Base-by-base conservation (phyloP, 192 early-diverging fungal genomes). In the Coemansia furcata region DNA sequence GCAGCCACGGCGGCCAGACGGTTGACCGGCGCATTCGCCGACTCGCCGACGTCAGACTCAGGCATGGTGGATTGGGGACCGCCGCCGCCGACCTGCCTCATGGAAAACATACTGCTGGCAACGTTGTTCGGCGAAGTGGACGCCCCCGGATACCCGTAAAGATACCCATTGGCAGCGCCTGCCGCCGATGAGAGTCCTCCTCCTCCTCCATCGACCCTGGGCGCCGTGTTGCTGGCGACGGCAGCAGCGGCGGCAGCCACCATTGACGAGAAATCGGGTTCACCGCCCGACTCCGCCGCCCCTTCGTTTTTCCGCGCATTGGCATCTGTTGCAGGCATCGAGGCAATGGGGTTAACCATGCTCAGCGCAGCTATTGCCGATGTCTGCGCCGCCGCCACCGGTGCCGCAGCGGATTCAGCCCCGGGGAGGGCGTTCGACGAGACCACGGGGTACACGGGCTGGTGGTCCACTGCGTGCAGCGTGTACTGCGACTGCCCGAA, bases 41-140 rank as follows among this genome's bases (percentile, higher is more conserved):
- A 40, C 19, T 19, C 19, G 9, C 32, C 19, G 8, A 38, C 60
- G 5, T 57, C 54, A 15, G 54, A 33, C 30, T 57, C 54, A 4
- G 30, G 15, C 30, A 52, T 52, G 9, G 11, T 52, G 6, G 38
- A 6, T 5, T 57, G 62, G 0, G 62, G 19, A 0, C 23, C 23
- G 23, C 23, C 23, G 23, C 23, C 23, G 39, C 67, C 44, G 14
- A 64, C 35, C 35, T 79, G 77, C 0, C 78, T 47, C 43, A 81
- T 42, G 29, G 78, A 76, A 55, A 77, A 82, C 47, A 82, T 52
- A 38, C 77, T 82, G 29, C 21, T 64, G 17, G 80, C 80, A 1
- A 82, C 80, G 10, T 73, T 76, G 49, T 82, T 82, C 4, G 80
- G 80, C 30, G 80, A 77, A 0, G 60, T 59, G 6, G 69, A 17